Conservation (phyloP, 2,329 filamentous ascomycete species). For the Leptographium radiaticola region DNA sequence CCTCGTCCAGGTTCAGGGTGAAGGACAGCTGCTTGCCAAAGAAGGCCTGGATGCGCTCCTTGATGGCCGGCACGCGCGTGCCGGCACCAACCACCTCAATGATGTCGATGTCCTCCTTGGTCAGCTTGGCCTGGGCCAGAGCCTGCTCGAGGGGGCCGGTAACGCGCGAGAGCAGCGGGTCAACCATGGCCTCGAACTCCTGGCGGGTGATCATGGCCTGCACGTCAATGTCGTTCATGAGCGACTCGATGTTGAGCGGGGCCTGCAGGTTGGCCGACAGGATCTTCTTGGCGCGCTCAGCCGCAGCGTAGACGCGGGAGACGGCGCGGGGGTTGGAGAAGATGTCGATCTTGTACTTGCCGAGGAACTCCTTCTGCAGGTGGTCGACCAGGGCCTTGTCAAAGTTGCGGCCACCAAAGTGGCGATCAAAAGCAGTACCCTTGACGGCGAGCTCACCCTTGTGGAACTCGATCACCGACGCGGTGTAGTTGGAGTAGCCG, state of each 20-base stretch:
- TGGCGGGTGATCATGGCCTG: slow-evolving; percentile 80
- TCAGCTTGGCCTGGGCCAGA: slow-evolving; percentile 84
- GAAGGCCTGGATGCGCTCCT: slow-evolving; percentile 78
- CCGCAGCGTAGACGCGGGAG: slow-evolving; percentile 73
- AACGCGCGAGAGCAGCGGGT: slow-evolving; percentile 65
- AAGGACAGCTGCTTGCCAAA: slow-evolving; percentile 89
- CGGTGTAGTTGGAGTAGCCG: slow-evolving; percentile 92
- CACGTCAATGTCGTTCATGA: slow-evolving; percentile 97
- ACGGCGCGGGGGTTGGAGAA: slow-evolving; percentile 78
- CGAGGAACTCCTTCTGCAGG: slow-evolving; percentile 90
- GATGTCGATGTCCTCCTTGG: slow-evolving; percentile 79
- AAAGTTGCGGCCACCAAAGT: slow-evolving; percentile 95
- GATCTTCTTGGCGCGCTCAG: slow-evolving; percentile 98
- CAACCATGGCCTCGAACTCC: slow-evolving; percentile 82
- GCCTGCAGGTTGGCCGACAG: slow-evolving; percentile 89
- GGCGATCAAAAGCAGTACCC: slow-evolving; percentile 81
- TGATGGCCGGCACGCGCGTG: slow-evolving; percentile 85
- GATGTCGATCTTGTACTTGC: slow-evolving; percentile 97
- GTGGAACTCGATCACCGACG: slow-evolving; percentile 87
- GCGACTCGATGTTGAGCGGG: slow-evolving; percentile 89
- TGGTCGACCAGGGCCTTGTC: slow-evolving; percentile 92
- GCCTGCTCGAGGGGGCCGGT: slow-evolving; percentile 75
- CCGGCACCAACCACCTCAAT: slow-evolving; percentile 92
- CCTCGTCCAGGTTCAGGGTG: slow-evolving; percentile 97
- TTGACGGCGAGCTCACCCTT: slow-evolving; percentile 95